A percentile compares a stretch with the other conserved stretches of the same genome.
Evolutionary conservation across 768 basidiomycete species (phyloP).

Genomic region (Gloeostereum incarnatum): DNA sequence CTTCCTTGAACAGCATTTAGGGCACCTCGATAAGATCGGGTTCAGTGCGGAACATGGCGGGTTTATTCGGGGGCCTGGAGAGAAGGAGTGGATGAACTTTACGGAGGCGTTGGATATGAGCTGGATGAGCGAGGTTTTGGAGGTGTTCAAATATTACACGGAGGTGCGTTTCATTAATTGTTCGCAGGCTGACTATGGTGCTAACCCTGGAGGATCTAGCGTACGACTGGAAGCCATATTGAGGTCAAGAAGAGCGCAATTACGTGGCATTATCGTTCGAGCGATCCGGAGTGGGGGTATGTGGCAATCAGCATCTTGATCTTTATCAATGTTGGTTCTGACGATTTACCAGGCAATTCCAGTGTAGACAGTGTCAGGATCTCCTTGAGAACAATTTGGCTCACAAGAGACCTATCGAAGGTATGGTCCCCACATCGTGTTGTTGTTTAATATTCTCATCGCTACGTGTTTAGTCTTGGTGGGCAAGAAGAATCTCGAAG

Average conservation of each 20-base stretch:
- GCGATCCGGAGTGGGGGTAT: constrained; percentile 94
- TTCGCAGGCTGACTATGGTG: neutral
- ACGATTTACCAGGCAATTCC: constrained; percentile 55
- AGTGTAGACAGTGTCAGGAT: constrained; percentile 95
- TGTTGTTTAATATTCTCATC: neutral
- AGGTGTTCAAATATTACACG: constrained; percentile 95
- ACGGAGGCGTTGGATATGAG: constrained; percentile 93
- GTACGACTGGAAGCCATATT: constrained; percentile 93
- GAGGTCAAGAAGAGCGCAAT: constrained; percentile 97
- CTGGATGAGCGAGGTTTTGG: constrained; percentile 94
- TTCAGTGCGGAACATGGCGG: constrained; percentile 96
- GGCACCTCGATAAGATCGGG: constrained; percentile 73
- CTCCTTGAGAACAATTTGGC: constrained; percentile 90
- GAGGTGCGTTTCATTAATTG: constrained; percentile 41
- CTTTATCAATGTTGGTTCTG: no score
- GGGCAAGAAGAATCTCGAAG: constrained; percentile 98
- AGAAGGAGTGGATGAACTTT: constrained; percentile 70
- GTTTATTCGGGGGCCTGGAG: constrained; percentile 73
- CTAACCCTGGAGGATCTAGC: constrained; percentile 25
- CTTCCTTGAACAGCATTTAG: constrained; percentile 89
- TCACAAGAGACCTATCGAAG: constrained; percentile 91
- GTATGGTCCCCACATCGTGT: constrained; percentile 23
- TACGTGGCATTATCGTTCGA: constrained; percentile 94
- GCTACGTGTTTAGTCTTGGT: constrained; percentile 51
- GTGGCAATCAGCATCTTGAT: constrained; percentile 17